Conservation (phyloP, 768 basidiomycete species). For the Macrolepiota dolichaula region DNA sequence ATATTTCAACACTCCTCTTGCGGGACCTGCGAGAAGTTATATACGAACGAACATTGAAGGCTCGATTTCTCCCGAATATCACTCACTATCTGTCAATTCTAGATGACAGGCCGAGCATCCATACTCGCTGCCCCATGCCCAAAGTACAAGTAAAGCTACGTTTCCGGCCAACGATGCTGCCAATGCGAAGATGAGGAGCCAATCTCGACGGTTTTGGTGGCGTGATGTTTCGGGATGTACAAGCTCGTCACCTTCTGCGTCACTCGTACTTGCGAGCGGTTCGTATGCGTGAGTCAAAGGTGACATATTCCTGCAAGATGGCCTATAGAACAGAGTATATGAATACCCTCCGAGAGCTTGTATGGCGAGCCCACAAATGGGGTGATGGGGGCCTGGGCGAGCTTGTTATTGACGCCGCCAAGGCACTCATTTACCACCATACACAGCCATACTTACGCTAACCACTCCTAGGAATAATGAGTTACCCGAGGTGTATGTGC, state of each 20-base stretch:
- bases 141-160: background rate
- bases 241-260: background rate
- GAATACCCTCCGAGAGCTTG: background rate
- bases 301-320: background rate
- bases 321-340: background rate
- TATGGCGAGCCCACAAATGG: background rate
- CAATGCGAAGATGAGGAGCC: background rate
- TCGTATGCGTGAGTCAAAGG: background rate
- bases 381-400: no score
- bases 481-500: background rate
- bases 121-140: background rate
- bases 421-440: background rate
- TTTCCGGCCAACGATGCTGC: background rate
- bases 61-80: background rate
- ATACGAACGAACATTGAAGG: background rate
- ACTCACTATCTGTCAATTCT: slow-evolving; percentile 2
- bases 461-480: background rate
- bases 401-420: background rate
- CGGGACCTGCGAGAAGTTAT: background rate
- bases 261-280: background rate
- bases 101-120: background rate
- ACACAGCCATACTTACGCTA: background rate
- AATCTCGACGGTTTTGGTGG: background rate
- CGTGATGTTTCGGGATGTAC: background rate
- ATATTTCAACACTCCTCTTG: background rate